Evolutionary conservation across 306 rosid species (phyloP).

Genomic region (Sicyos baderoa): DNA sequence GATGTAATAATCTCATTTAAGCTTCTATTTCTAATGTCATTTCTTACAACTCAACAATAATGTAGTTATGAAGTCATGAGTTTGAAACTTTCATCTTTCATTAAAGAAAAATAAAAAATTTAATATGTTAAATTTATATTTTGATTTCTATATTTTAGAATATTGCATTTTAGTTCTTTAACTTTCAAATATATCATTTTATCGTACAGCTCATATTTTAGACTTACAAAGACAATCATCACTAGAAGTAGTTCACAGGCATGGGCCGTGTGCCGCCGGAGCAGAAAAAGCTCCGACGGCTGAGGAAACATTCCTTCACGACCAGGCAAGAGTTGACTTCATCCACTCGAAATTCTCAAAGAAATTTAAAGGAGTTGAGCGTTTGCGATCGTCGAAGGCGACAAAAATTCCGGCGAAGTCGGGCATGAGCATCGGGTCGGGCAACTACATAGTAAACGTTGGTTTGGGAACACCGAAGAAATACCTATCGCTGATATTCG

Average conservation of each 20-base stretch:
- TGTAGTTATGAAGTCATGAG: no score
- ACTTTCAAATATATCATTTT: neutral
- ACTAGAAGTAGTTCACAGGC: slow-evolving; percentile 26
- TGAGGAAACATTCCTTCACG: neutral
- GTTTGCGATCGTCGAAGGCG: neutral
- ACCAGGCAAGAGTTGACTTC: slow-evolving; percentile 14
- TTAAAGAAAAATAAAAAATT: no score
- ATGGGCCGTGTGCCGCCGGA: slow-evolving; percentile 31
- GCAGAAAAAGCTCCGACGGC: slow-evolving; percentile 7
- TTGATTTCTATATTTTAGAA: no score
- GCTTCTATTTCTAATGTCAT: no score
- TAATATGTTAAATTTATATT: no score
- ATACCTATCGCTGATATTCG: slow-evolving; percentile 45
- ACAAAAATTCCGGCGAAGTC: slow-evolving; percentile 41
- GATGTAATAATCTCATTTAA: no score
- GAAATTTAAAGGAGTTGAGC: neutral
- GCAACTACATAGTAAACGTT: slow-evolving; percentile 49
- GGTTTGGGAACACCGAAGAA: slow-evolving; percentile 56
- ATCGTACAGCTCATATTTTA: neutral
- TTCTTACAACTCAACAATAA: no score
- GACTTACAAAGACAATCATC: neutral
- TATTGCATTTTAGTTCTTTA: no score
- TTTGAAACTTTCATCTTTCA: no score
- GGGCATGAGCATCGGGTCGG: slow-evolving; percentile 40
- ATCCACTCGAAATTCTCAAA: slow-evolving; percentile 2